Evolutionary conservation across 139 green algal genomes (phyloP).

Genomic region (Pycnococcus provasolii): DNA sequence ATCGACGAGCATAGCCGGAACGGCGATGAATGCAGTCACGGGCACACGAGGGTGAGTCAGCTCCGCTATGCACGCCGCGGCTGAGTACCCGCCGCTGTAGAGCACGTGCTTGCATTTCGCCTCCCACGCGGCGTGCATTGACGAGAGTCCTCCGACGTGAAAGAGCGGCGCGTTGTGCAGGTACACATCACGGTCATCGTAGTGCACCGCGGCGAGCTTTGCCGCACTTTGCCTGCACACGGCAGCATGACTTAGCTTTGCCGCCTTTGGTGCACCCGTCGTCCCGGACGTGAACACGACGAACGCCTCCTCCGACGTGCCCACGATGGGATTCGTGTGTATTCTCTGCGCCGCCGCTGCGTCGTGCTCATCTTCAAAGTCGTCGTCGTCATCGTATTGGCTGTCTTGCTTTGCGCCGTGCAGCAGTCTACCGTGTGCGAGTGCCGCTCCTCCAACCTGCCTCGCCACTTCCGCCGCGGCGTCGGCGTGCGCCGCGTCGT

Average conservation of each 20-base stretch:
- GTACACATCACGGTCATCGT: slow-evolving; percentile 2
- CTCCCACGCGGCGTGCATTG: not conserved
- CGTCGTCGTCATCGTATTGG: too few relatives aligned
- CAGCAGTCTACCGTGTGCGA: too few relatives aligned
- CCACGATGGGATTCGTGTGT: too few relatives aligned
- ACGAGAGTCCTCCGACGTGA: slow-evolving; percentile 5
- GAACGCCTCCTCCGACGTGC: too few relatives aligned
- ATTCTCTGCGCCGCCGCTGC: too few relatives aligned
- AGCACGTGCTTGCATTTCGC: not conserved
- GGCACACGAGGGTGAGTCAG: too few relatives aligned
- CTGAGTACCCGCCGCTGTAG: not conserved
- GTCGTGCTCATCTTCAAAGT: too few relatives aligned
- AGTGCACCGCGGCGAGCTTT: not conserved
- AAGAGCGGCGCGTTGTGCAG: slow-evolving; percentile 2
- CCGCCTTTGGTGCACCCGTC: not conserved
- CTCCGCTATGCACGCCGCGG: too few relatives aligned
- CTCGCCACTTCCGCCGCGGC: too few relatives aligned
- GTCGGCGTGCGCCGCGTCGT: too few relatives aligned
- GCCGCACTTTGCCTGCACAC: not conserved
- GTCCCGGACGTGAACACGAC: slow-evolving; percentile 7
- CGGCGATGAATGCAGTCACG: slow-evolving; percentile 12
- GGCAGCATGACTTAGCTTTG: not conserved
- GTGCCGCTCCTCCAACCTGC: too few relatives aligned
- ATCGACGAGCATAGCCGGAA: slow-evolving; percentile 1
- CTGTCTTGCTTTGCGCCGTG: too few relatives aligned